These are phyloP conservation scores for Fagopyrum esculentum DNA, from an alignment of 148 eudicot genomes.

Conservation along the genomic window DNA sequence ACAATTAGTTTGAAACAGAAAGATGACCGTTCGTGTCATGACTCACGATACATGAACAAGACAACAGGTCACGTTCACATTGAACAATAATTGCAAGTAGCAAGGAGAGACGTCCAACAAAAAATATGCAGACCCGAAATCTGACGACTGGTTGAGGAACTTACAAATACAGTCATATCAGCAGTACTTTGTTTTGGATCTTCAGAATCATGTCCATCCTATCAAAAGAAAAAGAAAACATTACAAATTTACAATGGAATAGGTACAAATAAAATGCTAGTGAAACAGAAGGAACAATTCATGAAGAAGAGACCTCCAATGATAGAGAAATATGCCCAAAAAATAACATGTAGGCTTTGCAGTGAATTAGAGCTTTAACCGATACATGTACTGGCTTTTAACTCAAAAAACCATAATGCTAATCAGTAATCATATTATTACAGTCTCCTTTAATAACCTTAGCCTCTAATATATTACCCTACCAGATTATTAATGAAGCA, in stretches of 20 bases:
- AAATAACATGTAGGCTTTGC: neutral
- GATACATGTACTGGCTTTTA: neutral
- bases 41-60: neutral
- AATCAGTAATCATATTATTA: neutral
- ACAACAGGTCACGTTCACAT: neutral
- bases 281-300: neutral
- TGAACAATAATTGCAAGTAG: neutral
- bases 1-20: neutral
- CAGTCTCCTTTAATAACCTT: neutral
- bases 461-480: neutral
- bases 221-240: neutral
- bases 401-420: neutral
- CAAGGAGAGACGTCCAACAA: neutral
- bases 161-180: conserved; percentile 76
- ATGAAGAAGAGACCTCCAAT: neutral
- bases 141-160: conserved; percentile 15
- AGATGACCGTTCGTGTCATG: neutral
- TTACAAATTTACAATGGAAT: neutral
- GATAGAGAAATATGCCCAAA: neutral
- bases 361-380: neutral
- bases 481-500: neutral
- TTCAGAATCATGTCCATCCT: conserved; percentile 7
- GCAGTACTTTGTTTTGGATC: conserved; percentile 42
- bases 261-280: neutral
- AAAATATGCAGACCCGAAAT: neutral